Percentiles rank a stretch among this genome's conserved stretches.
Evolutionary conservation across 2,329 filamentous ascomycete species (phyloP).

Genomic region (Penicillium nordicum): DNA sequence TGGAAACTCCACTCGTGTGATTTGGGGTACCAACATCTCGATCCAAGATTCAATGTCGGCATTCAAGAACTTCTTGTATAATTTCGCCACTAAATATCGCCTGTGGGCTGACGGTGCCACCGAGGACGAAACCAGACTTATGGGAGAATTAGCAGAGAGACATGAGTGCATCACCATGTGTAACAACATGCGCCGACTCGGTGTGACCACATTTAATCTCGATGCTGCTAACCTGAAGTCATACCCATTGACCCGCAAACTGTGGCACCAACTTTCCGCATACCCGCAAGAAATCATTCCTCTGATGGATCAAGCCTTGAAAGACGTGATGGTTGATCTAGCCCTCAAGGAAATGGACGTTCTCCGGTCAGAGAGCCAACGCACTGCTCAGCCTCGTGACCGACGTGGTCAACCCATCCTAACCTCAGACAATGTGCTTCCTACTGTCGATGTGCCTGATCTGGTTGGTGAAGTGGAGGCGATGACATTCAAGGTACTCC

Average conservation of each 20-base stretch:
- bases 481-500: conserved; percentile 78
- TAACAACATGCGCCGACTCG: conserved; percentile 86
- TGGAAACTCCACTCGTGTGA: conserved; percentile 74
- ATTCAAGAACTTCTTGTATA: conserved; percentile 89
- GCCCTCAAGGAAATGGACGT: conserved; percentile 75
- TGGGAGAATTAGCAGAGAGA: conserved; percentile 66
- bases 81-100: conserved; percentile 90
- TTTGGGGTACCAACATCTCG: conserved; percentile 97
- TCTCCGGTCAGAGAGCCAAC: conserved; percentile 55
- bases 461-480: conserved; percentile 72
- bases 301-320: conserved; percentile 90
- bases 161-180: conserved; percentile 82
- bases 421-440: conserved; percentile 19
- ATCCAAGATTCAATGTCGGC: conserved; percentile 81
- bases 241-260: conserved; percentile 86
- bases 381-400: conserved; percentile 29
- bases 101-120: conserved; percentile 84
- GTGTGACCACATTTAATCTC: conserved; percentile 78
- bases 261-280: conserved; percentile 91
- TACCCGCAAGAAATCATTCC: conserved; percentile 97
- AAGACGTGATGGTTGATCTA: conserved; percentile 88
- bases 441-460: conserved; percentile 58
- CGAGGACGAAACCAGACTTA: conserved; percentile 66
- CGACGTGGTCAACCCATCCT: conserved; percentile 24
- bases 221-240: conserved; percentile 86